Percentiles rank a stretch among this genome's conserved stretches.
These are phyloP conservation scores for Neospora caninum DNA, from an alignment of 169 alveolate genomes.

Conservation along the genomic window DNA sequence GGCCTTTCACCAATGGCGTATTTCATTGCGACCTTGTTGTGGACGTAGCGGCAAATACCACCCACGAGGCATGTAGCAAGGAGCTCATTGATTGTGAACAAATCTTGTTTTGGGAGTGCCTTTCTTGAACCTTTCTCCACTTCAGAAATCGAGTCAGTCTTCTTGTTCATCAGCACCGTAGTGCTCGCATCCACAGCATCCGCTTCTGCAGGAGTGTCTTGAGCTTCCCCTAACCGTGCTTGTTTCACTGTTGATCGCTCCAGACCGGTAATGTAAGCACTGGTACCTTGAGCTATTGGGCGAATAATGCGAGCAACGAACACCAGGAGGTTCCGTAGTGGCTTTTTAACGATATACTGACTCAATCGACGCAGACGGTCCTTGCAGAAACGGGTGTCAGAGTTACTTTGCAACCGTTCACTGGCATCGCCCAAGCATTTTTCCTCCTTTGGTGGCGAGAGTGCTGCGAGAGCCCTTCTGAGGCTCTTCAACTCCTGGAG, in stretches of 20 bases:
- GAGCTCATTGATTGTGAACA: constrained; percentile 55
- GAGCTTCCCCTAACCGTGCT: too few species aligned
- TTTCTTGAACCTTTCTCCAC: neutral
- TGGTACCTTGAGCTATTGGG: neutral
- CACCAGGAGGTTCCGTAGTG: neutral
- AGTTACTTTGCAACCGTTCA: neutral
- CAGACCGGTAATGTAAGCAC: too few species aligned
- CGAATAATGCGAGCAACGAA: neutral
- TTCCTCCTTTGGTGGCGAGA: neutral
- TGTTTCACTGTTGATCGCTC: too few species aligned
- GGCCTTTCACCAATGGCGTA: neutral
- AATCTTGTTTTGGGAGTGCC: neutral
- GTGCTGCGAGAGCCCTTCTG: neutral
- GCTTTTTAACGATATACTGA: neutral
- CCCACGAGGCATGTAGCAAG: constrained; percentile 59
- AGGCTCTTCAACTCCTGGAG: constrained; percentile 11
- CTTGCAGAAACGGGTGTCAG: neutral
- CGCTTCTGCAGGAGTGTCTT: neutral
- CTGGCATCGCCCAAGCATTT: neutral
- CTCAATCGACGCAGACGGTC: neutral
- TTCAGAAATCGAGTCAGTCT: neutral
- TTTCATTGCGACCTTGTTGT: neutral
- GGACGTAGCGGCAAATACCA: constrained; percentile 50
- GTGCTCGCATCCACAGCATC: neutral
- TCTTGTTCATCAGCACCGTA: neutral